Evolutionary conservation across 2,329 filamentous ascomycete species (phyloP), one percentile per base, ranked within the genome.

Genomic region (Epichloe gansuensis): DNA sequence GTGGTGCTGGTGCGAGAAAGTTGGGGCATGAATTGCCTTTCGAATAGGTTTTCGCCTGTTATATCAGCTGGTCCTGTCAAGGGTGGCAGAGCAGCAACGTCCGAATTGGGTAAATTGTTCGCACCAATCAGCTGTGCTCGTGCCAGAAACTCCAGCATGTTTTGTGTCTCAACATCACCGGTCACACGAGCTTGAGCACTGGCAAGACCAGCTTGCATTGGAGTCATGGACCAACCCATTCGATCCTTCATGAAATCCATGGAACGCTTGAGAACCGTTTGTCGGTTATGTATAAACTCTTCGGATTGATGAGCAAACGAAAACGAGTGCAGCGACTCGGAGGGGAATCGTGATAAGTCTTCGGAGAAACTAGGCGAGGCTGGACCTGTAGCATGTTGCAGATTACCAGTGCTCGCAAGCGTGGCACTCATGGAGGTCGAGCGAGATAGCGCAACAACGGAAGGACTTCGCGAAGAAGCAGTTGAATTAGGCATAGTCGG

Each of bases 231-330:
- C 84, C 89, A 91, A 57, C 87, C 87, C 68, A 94, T 79, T 57
- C 87, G 87, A 64, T 96, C 89, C 63, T 87, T 86, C 86, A 98
- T 94, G 64, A 97, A 96, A 67, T 97, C 93, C 63, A 96, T 84
- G 8, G 90, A 95, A 54, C 91, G 80, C 70, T 95, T 95, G 62
- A 98, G 68, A 36, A 95, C 85, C 73, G 89, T 95, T 66, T 97
- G 90, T 51, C 93, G 85, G 66, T 81, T 95, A 65, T 95, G 87
- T 52, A 97, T 76, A 56, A 89, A 82, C 56, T 97, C 91, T 63
- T 95, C 90, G 3, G 90, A 91, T 68, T 95, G 90, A 60, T 95
- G 88, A 41, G 93, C 89, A 67, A 98, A 98, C 12, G 91, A 97
- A 71, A 98, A 98, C 2, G 93, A 98, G 68, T 98, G 93, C 46